A percentile compares a stretch with the other conserved stretches of the same genome.
phyloP scores from a whole-genome alignment of 2,329 filamentous ascomycete genomes.

The Cercospora citrullina region DNA sequence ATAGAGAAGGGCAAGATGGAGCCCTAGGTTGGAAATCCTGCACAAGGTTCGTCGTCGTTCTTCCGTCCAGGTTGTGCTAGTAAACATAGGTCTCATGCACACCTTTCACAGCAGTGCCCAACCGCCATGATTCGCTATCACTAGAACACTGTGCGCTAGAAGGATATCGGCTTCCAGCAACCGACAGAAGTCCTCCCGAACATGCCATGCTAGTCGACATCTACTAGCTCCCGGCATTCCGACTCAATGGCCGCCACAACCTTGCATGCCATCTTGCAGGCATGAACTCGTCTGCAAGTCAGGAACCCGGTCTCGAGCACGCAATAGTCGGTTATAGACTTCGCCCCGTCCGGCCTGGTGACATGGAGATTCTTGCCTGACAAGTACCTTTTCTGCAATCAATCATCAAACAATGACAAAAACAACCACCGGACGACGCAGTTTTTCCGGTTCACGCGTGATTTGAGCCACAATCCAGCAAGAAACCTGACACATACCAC shows the following conservation, averaged over 20 bases:
- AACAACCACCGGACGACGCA: not conserved
- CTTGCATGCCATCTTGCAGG: not conserved
- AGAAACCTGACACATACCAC: not conserved
- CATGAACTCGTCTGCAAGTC: not conserved
- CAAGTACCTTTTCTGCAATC: not conserved
- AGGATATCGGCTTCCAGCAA: constrained; percentile 1
- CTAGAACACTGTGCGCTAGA: not conserved
- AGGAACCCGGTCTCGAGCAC: not conserved
- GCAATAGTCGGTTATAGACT: constrained; percentile 1
- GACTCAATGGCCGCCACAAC: not conserved
- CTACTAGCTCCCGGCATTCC: not conserved
- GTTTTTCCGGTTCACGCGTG: not conserved
- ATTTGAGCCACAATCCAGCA: not conserved
- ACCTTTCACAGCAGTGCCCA: not conserved
- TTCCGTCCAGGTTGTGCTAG: not conserved
- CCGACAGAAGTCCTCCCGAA: not conserved
- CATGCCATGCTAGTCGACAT: not conserved
- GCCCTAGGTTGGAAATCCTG: not conserved
- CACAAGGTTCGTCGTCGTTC: not conserved
- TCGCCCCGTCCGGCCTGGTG: not conserved
- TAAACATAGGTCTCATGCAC: not conserved
- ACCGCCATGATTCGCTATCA: not conserved
- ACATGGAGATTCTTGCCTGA: not conserved
- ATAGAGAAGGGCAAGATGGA: not conserved
- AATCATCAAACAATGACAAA: not conserved